Evolutionary conservation across 306 rosid genomes (phyloP).

Genomic region (Prosopis cineraria): DNA sequence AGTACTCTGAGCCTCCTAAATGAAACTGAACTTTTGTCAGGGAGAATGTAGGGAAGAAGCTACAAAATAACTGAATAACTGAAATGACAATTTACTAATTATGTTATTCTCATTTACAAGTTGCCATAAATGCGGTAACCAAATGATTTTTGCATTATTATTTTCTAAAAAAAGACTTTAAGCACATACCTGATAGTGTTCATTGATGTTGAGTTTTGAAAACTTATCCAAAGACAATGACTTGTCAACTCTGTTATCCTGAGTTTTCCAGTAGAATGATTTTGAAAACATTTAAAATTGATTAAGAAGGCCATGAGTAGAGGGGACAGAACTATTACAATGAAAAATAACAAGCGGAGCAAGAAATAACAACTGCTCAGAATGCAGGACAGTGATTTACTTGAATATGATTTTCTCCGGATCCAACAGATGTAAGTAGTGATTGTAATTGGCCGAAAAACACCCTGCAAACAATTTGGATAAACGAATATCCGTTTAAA

Average conservation of each 20-base stretch:
- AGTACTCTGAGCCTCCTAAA: constrained; percentile 60
- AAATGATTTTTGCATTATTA: neutral
- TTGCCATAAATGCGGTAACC: neutral
- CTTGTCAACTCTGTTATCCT: constrained; percentile 52
- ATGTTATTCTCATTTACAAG: neutral
- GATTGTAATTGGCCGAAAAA: constrained; percentile 61
- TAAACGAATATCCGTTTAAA: neutral
- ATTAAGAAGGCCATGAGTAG: neutral
- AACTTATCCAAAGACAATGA: constrained; percentile 54
- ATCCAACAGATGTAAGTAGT: constrained; percentile 45
- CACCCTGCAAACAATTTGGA: constrained; percentile 50
- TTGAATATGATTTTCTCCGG: constrained; percentile 52
- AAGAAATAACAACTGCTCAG: constrained; percentile 12
- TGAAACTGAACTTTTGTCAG: constrained; percentile 48
- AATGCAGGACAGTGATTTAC: constrained; percentile 43
- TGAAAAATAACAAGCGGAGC: neutral
- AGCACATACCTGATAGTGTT: constrained; percentile 49
- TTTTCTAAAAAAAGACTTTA: neutral
- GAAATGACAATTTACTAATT: constrained; percentile 17
- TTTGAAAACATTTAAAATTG: constrained; percentile 17
- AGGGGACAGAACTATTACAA: neutral
- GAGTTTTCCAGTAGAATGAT: constrained; percentile 38
- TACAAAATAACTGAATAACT: constrained; percentile 21
- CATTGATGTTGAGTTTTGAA: constrained; percentile 48
- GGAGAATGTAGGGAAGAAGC: constrained; percentile 28